Conservation (phyloP, 345 rosid genomes). For the Excoecaria cochinchinensis region DNA sequence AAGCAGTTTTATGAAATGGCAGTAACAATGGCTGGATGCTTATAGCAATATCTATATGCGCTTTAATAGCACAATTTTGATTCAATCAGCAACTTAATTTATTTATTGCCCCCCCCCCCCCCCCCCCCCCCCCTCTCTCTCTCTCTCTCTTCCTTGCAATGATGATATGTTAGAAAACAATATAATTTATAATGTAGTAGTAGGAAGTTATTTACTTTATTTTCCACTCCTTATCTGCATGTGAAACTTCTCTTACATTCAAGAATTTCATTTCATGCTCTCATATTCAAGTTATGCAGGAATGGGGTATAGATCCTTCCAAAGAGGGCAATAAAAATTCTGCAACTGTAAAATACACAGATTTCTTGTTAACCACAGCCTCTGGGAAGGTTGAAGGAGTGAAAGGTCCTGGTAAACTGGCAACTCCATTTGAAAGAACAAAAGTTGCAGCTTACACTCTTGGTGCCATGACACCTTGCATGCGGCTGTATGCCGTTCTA, state of each 20-base stretch:
- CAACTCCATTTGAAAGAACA: slow-evolving; percentile 95
- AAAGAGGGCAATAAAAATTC: slow-evolving; percentile 52
- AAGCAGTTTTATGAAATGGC: not conserved
- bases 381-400: slow-evolving; percentile 93
- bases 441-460: slow-evolving; percentile 96
- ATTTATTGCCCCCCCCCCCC: not conserved
- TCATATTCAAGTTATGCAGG: slow-evolving; percentile 55
- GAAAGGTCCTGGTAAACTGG: slow-evolving; percentile 87
- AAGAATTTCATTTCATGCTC: not conserved
- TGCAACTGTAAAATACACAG: slow-evolving; percentile 75
- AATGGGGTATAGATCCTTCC: slow-evolving; percentile 65
- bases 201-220: not conserved
- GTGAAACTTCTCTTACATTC: not conserved
- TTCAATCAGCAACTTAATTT: not conserved
- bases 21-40: not conserved
- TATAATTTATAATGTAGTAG: not conserved
- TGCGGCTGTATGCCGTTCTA: slow-evolving; percentile 83
- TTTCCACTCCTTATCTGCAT: not conserved
- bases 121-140: not conserved
- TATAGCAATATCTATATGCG: not conserved
- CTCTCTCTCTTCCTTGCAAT: too few relatives aligned
- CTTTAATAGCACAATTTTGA: not conserved
- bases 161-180: not conserved
- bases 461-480: slow-evolving; percentile 96
- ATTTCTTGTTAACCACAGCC: slow-evolving; percentile 90